Base-by-base conservation (phyloP, 2,329 filamentous ascomycete species). In the Penicillium concentricum region DNA sequence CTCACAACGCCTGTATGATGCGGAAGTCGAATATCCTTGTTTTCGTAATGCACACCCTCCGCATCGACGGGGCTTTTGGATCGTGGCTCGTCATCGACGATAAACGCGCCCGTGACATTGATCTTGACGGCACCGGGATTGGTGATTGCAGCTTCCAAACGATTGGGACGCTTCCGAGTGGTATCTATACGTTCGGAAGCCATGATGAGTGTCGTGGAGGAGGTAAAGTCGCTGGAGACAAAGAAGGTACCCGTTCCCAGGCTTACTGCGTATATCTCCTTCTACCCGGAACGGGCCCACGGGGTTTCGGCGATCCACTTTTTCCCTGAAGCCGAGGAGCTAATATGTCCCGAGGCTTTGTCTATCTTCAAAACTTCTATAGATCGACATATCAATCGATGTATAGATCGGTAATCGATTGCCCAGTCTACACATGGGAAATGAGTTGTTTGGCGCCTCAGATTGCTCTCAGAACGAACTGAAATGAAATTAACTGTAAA, bases 101-200 rank as follows among this genome's bases (percentile, higher is more conserved):
- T 97, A 71, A 96, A 97, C 38, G 94, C 94, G 69, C 93, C 94
- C 73, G 92, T 87, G 63, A 97, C 93, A 73, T 99, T 97, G 79
- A 99, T 97, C 77, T 90, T 89, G 69, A 97, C 92, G 15, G 89
- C 78, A 24, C 84, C 84, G 3, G 85, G 84, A 57, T 84, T 82
- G 58, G 78, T 76, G 60, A 87, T 86, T 42, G 82, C 79, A 43
- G 74, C 69, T 54, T 74, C 68, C 34, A 76, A 54, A 41, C 71
- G 73, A 48, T 62, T 65, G 43, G 65, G 66, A 41, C 67, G 67
- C 57, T 70, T 70, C 28, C 65, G 63, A 48, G 56, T 56, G 55
- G 54, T 50, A 53, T 63, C 59, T 46, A 62, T 57, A 57, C 42
- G 65, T 47, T 68, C 66, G 56, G 68, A 66, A 35, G 71, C 65